A percentile compares a stretch with the other conserved stretches of the same genome.
Conservation (phyloP, 441 rosid species). For the Omphalea diandra region DNA sequence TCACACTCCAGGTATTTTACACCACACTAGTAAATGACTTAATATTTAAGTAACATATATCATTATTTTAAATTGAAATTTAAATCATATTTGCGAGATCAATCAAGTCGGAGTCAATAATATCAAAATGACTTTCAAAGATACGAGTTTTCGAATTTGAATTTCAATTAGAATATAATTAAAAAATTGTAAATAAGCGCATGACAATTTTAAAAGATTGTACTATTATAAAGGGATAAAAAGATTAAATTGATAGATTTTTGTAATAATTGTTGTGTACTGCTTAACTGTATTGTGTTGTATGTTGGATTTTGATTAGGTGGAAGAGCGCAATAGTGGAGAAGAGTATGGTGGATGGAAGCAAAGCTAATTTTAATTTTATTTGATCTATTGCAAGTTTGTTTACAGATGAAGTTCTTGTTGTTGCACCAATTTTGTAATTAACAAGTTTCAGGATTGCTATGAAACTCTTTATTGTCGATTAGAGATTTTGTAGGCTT, state of each 20-base stretch:
- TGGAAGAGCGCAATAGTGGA: constrained; percentile 21
- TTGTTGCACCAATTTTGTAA: neutral
- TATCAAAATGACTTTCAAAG: no score
- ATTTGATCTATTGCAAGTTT: neutral
- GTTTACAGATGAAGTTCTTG: neutral
- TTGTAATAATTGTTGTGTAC: no score
- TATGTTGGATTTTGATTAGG: constrained; percentile 33
- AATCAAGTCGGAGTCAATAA: no score
- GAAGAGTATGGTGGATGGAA: constrained; percentile 77
- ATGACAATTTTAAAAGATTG: no score
- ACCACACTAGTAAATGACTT: neutral
- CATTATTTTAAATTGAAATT: no score
- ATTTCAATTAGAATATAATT: no score
- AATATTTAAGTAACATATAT: no score
- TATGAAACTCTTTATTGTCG: neutral
- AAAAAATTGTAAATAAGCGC: no score
- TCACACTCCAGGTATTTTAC: constrained; percentile 45
- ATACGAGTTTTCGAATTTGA: no score
- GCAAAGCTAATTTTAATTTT: constrained; percentile 42
- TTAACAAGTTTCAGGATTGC: neutral
- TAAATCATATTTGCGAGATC: no score
- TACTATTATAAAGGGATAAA: no score
- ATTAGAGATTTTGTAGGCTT: neutral
- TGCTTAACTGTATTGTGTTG: neutral
- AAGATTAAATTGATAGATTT: neutral